These are phyloP conservation scores for Acmispon strigosus DNA, from an alignment of 306 rosid species.

Conservation along the genomic window DNA sequence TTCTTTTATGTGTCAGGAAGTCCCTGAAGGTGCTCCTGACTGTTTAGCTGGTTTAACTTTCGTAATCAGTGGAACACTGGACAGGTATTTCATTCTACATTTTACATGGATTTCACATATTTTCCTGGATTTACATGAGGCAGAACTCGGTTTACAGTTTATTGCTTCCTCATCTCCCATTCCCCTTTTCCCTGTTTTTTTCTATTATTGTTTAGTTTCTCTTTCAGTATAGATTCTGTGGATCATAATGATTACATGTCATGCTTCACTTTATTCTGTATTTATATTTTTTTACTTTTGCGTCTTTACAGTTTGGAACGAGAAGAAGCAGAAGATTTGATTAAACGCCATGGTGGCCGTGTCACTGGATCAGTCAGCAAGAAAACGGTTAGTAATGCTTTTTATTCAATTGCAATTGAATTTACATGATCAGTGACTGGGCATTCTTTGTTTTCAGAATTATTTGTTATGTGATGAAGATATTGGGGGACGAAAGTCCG, in stretches of 20 bases:
- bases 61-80: constrained; percentile 96
- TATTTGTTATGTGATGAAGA: constrained; percentile 94
- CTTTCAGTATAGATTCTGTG: background rate
- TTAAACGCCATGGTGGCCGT: constrained; percentile 93
- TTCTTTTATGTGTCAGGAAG: constrained; percentile 58
- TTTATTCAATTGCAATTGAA: constrained; percentile 3
- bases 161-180: constrained; percentile 1
- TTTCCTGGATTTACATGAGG: background rate
- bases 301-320: constrained; percentile 71
- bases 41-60: constrained; percentile 84
- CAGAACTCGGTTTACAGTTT: background rate
- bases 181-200: background rate
- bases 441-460: constrained; percentile 55
- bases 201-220: background rate
- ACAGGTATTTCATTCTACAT: constrained; percentile 49
- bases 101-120: background rate
- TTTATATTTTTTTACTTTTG: constrained; percentile 8
- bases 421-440: constrained; percentile 10
- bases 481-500: constrained; percentile 86
- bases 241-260: background rate
- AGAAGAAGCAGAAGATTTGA: constrained; percentile 97
- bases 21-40: constrained; percentile 88
- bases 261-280: constrained; percentile 5
- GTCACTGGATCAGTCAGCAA: constrained; percentile 95
- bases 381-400: constrained; percentile 59